Evolutionary conservation across 2,329 filamentous ascomycete genomes (phyloP).

Genomic region (Trichoderma asperellum): DNA sequence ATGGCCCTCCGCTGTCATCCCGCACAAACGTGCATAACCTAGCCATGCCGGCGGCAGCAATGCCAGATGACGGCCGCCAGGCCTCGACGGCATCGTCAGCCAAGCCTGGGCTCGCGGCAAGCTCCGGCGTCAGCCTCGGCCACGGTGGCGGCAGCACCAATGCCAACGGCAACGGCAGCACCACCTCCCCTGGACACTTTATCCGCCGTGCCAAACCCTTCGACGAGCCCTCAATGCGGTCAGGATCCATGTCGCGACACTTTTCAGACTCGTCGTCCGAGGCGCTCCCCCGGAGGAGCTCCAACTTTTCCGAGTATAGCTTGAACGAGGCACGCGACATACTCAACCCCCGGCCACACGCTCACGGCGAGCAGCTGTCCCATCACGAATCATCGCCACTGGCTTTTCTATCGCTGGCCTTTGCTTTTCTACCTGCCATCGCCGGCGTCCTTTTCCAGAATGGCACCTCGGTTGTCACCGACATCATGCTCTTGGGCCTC

Average conservation of each 20-base stretch:
- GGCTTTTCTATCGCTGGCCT: slow-evolving; percentile 78
- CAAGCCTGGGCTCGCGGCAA: slow-evolving; percentile 18
- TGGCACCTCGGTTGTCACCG: slow-evolving; percentile 81
- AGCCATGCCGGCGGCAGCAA: slow-evolving; percentile 26
- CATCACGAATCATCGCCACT: slow-evolving; percentile 66
- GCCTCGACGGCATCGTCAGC: slow-evolving; percentile 19
- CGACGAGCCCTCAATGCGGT: slow-evolving; percentile 40
- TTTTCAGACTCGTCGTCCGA: slow-evolving; percentile 38
- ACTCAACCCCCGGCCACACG: slow-evolving; percentile 55
- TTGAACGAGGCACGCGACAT: slow-evolving; percentile 71
- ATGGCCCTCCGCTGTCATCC: slow-evolving; percentile 15
- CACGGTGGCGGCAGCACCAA: background rate
- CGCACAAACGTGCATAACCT: slow-evolving; percentile 20
- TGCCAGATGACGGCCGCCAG: slow-evolving; percentile 32
- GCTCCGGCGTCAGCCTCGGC: slow-evolving; percentile 26
- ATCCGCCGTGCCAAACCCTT: slow-evolving; percentile 49
- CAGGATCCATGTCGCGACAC: slow-evolving; percentile 30
- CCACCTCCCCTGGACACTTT: slow-evolving; percentile 40
- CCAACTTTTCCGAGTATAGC: slow-evolving; percentile 77
- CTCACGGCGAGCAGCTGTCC: slow-evolving; percentile 42
- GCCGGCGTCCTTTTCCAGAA: slow-evolving; percentile 83
- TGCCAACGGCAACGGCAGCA: slow-evolving; percentile 3
- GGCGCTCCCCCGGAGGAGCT: slow-evolving; percentile 66
- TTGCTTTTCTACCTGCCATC: slow-evolving; percentile 84
- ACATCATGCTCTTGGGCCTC: slow-evolving; percentile 78